Base-by-base conservation (phyloP, 768 basidiomycete species). In the Lentinula sp. region DNA sequence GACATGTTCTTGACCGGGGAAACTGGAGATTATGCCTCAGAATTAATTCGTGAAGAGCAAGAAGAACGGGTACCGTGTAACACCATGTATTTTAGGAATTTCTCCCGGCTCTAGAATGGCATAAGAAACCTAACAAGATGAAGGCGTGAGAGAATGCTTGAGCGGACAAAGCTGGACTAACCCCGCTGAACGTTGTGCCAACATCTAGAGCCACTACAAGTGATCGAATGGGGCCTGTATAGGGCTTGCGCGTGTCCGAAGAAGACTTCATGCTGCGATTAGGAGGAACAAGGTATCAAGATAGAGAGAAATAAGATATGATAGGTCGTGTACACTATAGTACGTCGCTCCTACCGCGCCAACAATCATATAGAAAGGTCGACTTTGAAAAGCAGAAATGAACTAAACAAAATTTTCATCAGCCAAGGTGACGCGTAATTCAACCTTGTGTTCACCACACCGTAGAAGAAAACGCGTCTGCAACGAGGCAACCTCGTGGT, bases 1-100 rank as follows among this genome's bases (percentile, higher is more conserved):
- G 52, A 90, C 88, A 79, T 92, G 89, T 72, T 92, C 90, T 72
- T 91, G 90, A 16, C 90, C 90, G 8, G 90, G 90, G 61, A 91
- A 92, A 61, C 90, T 91, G 63, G 28, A 63, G 64, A 58, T 62
- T 59, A 66, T 7, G 1, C 20, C 58, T 63, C 63, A 66, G 61
- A 66, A 63, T 37, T 54, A 5, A 56, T 18, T 57, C n/a, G 48
- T 46, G 39, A 43, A 52, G 35, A 51, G 13, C 41, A 8, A 42
- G 3, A 32, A 57, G 59, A 23, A 43, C 23, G 62, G 79, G 32
- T 63, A 90, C 90, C 90, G 79, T 61, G 90, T 91, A 58, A 92
- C 88, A 41, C 90, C 88, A 64, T 88, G 79, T 20, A 92, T 91
- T 69, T 90, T 88, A 4, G 90, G 90, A 15, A 91, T 82, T 69